A percentile compares a stretch with the other conserved stretches of the same genome.
phyloP scores from a whole-genome alignment of 1,284 basidiomycete species.

The Ustilago vetiveriae region DNA sequence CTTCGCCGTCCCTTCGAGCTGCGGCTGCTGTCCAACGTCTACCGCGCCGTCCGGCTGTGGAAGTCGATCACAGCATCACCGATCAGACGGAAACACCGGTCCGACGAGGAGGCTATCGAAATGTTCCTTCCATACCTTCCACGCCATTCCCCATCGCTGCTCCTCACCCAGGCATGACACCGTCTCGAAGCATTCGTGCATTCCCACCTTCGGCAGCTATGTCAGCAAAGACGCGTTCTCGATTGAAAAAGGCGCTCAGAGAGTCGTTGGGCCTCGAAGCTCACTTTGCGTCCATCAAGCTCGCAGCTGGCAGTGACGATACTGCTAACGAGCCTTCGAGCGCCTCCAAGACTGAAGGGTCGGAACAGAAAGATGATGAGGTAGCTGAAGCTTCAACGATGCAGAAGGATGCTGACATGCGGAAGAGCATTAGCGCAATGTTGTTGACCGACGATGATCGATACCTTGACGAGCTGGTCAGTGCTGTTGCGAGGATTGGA shows the following conservation, averaged over 20 bases:
- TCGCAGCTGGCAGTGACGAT: neutral
- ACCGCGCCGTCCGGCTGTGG: constrained; percentile 1
- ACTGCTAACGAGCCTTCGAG: neutral
- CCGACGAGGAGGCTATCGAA: constrained; percentile 10
- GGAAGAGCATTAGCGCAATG: constrained; percentile 24
- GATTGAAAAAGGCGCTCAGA: constrained; percentile 27
- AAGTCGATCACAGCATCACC: neutral
- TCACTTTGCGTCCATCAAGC: constrained; percentile 21
- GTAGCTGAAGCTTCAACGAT: neutral
- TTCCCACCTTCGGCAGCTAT: constrained; percentile 21
- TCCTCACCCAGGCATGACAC: neutral
- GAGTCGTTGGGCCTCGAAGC: constrained; percentile 36
- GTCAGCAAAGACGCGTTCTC: constrained; percentile 24
- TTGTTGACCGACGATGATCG: constrained; percentile 31
- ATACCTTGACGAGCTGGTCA: constrained; percentile 35
- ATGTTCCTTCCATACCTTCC: constrained; percentile 15
- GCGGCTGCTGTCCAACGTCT: constrained; percentile 22
- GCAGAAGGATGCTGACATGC: neutral
- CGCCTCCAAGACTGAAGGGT: neutral
- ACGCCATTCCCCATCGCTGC: constrained; percentile 14
- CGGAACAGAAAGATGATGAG: neutral
- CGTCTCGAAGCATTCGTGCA: neutral
- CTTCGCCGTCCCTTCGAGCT: constrained; percentile 29
- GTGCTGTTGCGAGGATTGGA: constrained; percentile 27
- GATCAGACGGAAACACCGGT: constrained; percentile 15